Base-by-base conservation (phyloP, 306 rosid species). In the Herpetospermum pedunculosum region DNA sequence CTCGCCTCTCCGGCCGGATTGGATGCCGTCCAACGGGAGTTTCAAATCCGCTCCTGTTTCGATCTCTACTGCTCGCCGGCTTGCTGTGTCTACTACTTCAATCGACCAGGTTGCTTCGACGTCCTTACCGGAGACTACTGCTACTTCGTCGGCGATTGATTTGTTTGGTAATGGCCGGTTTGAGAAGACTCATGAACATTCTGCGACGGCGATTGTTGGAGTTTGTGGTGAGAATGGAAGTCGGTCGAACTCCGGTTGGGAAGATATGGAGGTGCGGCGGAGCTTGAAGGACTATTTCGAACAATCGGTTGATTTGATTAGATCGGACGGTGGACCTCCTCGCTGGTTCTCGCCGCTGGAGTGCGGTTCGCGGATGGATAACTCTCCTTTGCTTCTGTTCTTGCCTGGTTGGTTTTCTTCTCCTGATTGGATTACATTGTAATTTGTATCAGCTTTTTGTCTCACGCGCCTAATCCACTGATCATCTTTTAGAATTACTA, bases 331-430 rank as follows among this genome's bases (percentile, higher is more conserved):
- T 35, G 96, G 98, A 30, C 90, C 92, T 21, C 96, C 94, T 18
- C 90, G 96, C 65, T 89, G 98, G 98, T 89, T 91, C 88, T 88
- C 94, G 46, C 98, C 98, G 3, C 26, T 87, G 77, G 85, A 86
- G 40, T 76, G 87, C 70, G 85, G 82, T 40, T 77, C 82, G 32
- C 92, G 80, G 26, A 13, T 59, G 72, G 38, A 72, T 9, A 76
- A 84, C 47, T 79, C 95, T 29, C 98, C 98, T 14, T 79, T 89
- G 29, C 86, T 89, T 47, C 88, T 94, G 76, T 91, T 75, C 76
- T 83, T 91, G 81, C 97, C 97, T 7, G 97, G 98, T 90, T 6
- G 48, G 83, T 76, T 13, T n/a, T 28, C 70, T 2, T 43, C 5
- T 62, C 29, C 18, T 16, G 10, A 5, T 44, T 16, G 25, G 41